Conservation (phyloP, 345 rosid species). For the Ricinus communis region DNA sequence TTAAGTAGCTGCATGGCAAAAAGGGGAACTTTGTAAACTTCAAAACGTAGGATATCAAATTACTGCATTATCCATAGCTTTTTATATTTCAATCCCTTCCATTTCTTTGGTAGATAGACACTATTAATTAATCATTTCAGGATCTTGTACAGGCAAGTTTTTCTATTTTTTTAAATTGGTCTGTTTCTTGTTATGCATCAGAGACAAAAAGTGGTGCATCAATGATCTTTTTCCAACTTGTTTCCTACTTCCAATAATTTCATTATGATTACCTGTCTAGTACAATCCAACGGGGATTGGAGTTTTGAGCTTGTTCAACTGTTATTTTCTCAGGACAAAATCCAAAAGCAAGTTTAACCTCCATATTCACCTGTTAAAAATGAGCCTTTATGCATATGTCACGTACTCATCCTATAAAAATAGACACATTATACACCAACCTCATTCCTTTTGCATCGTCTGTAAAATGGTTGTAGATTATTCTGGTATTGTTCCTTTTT, state of each 20-base stretch:
- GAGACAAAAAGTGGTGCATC: neutral
- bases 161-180: neutral
- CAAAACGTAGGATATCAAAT: too few species aligned
- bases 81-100: too few species aligned
- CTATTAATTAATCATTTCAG: too few species aligned
- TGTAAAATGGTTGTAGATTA: slow-evolving; percentile 39
- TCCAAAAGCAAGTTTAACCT: slow-evolving; percentile 54
- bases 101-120: too few species aligned
- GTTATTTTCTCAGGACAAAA: slow-evolving; percentile 36
- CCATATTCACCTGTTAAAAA: slow-evolving; percentile 46
- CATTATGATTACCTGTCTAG: slow-evolving; percentile 39
- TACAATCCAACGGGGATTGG: slow-evolving; percentile 50
- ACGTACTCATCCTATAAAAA: neutral
- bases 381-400: neutral
- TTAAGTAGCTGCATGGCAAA: slow-evolving; percentile 36
- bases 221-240: too few species aligned
- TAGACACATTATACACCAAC: slow-evolving; percentile 23
- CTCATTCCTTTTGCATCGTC: slow-evolving; percentile 46
- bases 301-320: slow-evolving; percentile 38
- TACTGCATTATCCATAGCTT: too few species aligned
- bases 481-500: slow-evolving; percentile 40
- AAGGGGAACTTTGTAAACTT: too few species aligned
- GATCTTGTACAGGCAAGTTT: too few species aligned
- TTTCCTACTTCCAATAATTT: too few species aligned
- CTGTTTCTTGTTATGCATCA: neutral